These are phyloP conservation scores for Salicornia ramosissima DNA, from an alignment of 148 eudicot species.

Conservation along the genomic window DNA sequence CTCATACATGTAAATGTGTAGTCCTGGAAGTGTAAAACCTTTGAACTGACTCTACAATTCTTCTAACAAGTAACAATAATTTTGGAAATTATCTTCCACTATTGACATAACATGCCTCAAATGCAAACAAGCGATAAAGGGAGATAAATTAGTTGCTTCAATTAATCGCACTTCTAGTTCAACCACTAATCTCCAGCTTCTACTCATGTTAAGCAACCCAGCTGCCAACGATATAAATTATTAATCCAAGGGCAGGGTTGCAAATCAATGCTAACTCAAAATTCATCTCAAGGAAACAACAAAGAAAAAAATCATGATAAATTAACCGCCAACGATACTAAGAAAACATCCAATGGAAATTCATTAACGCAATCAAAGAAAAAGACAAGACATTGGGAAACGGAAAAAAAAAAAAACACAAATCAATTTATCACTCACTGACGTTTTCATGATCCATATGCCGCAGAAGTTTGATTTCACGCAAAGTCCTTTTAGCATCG, in stretches of 20 bases:
- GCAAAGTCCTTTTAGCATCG: conserved; percentile 90
- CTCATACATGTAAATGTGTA: background rate
- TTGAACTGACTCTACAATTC: background rate
- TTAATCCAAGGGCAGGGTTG: background rate
- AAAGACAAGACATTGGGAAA: conserved; percentile 1
- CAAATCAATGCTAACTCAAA: background rate
- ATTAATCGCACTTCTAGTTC: background rate
- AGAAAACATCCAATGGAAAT: background rate
- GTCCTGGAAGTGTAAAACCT: background rate
- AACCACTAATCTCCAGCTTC: background rate
- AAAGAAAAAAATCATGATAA: background rate
- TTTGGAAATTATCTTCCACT: background rate
- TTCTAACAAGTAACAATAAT: too few relatives aligned
- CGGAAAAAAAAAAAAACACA: background rate
- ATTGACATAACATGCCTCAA: background rate
- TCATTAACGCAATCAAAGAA: background rate
- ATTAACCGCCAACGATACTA: too few relatives aligned
- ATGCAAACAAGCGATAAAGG: background rate
- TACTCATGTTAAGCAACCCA: background rate
- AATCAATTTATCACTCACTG: conserved; percentile 34
- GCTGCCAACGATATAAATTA: background rate
- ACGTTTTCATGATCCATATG: conserved; percentile 99
- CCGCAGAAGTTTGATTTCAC: conserved; percentile 91
- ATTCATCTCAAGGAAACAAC: background rate
- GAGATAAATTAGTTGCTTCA: background rate